Conservation (phyloP, 768 basidiomycete genomes). For the Hypholoma fasciculare region DNA sequence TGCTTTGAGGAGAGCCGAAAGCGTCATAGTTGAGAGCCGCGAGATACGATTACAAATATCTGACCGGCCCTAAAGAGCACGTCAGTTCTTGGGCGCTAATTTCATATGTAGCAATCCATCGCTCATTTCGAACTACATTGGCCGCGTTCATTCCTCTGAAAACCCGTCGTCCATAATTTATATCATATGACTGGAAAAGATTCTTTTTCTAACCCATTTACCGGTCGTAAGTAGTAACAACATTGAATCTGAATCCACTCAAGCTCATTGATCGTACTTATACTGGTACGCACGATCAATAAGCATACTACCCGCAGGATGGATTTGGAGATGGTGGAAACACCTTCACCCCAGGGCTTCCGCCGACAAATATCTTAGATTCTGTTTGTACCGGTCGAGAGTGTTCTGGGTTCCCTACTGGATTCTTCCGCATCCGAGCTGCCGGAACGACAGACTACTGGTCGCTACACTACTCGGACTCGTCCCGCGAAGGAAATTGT, state of each 20-base stretch:
- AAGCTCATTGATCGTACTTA: too few species aligned
- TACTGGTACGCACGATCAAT: too few species aligned
- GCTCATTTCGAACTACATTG: too few species aligned
- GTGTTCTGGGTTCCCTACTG: slow-evolving; percentile 1
- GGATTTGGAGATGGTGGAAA: neutral
- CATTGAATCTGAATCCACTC: too few species aligned
- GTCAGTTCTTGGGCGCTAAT: too few species aligned
- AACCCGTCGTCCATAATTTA: too few species aligned
- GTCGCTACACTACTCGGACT: neutral
- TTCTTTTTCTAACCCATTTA: too few species aligned
- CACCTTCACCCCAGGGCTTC: neutral
- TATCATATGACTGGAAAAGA: too few species aligned
- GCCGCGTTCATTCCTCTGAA: too few species aligned
- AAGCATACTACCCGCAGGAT: too few species aligned
- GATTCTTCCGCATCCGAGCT: neutral
- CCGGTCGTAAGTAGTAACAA: too few species aligned
- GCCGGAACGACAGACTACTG: neutral
- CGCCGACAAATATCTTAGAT: neutral
- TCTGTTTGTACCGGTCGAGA: neutral
- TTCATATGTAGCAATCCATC: too few species aligned
- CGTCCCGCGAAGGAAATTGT: neutral
- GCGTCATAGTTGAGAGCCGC: neutral
- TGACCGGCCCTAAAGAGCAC: neutral
- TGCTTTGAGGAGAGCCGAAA: neutral
- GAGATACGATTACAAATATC: neutral